A percentile compares a stretch with the other conserved stretches of the same genome.
These are phyloP conservation scores for Fusarium decemcellulare DNA, from an alignment of 2,329 filamentous ascomycete species.

Conservation along the genomic window DNA sequence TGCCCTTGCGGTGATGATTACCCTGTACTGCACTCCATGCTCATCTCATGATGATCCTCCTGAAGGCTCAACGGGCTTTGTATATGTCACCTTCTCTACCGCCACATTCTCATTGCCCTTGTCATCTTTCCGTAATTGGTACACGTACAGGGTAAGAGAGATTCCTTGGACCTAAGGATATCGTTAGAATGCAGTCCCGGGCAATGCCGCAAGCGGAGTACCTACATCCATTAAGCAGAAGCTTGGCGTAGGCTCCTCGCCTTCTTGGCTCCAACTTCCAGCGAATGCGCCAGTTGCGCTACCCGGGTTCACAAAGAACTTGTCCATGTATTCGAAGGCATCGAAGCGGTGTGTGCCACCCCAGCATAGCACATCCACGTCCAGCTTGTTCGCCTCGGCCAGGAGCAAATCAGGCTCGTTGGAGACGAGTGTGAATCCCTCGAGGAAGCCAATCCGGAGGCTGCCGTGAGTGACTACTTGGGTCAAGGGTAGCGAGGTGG, in stretches of 20 bases:
- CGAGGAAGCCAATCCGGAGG: constrained; percentile 76
- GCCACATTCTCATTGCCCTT: constrained; percentile 84
- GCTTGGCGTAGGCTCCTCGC: constrained; percentile 86
- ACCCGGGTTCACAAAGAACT: constrained; percentile 80
- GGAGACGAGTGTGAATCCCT: constrained; percentile 78
- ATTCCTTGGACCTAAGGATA: constrained; percentile 87
- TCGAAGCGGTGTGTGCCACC: constrained; percentile 78
- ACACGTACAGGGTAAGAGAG: constrained; percentile 95
- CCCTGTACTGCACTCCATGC: constrained; percentile 11
- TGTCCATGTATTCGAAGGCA: constrained; percentile 81
- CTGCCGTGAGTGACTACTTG: constrained; percentile 77
- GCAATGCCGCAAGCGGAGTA: constrained; percentile 46
- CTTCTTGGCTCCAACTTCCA: constrained; percentile 69
- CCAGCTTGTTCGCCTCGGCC: constrained; percentile 77
- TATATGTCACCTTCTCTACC: constrained; percentile 89
- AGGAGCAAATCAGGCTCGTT: constrained; percentile 77
- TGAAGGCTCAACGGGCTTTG: constrained; percentile 77
- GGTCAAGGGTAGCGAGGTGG: constrained; percentile 74
- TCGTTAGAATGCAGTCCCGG: constrained; percentile 36
- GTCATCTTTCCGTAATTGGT: constrained; percentile 84
- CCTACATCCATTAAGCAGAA: constrained; percentile 98
- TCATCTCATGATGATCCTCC: constrained; percentile 60
- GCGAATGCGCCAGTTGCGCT: constrained; percentile 76
- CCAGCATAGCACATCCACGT: constrained; percentile 79
- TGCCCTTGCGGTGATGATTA: constrained; percentile 23